phyloP scores from a whole-genome alignment of 2,329 filamentous ascomycete species.

The Aspergillus puulaauensis region DNA sequence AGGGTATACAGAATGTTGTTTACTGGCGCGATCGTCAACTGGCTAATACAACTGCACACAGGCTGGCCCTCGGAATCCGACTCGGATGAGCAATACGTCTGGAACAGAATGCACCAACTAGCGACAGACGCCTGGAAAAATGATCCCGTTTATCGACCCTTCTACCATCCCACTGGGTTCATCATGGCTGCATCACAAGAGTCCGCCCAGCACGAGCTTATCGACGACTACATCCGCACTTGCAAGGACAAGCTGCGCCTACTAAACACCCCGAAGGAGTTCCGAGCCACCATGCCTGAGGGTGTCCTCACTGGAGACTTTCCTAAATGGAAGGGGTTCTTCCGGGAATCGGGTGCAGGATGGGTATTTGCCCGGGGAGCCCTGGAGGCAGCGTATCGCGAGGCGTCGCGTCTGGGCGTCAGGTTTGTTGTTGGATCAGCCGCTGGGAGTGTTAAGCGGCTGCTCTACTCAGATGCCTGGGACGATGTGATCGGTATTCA shows the following conservation, averaged over 20 bases:
- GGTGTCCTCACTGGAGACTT: slow-evolving; percentile 53
- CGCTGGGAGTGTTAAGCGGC: background rate
- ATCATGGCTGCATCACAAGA: slow-evolving; percentile 41
- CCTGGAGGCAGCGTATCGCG: slow-evolving; percentile 30
- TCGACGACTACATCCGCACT: slow-evolving; percentile 30
- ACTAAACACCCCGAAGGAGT: slow-evolving; percentile 47
- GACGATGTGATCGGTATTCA: background rate
- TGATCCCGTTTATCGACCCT: slow-evolving; percentile 46
- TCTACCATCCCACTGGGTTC: slow-evolving; percentile 48
- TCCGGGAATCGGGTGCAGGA: slow-evolving; percentile 42
- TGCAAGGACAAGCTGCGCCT: slow-evolving; percentile 26
- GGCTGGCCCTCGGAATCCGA: background rate
- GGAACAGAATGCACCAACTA: background rate
- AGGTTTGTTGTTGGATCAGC: background rate
- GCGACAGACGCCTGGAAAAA: slow-evolving; percentile 36
- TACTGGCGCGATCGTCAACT: no score
- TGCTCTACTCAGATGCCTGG: background rate
- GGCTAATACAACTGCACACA: background rate
- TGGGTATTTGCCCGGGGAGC: slow-evolving; percentile 57
- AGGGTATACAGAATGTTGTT: background rate
- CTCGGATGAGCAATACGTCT: background rate
- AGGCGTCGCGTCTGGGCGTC: background rate
- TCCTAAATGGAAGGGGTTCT: slow-evolving; percentile 52
- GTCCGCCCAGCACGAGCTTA: slow-evolving; percentile 32
- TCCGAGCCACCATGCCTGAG: slow-evolving; percentile 52